Percentiles rank a stretch among this genome's conserved stretches.
phyloP scores from a whole-genome alignment of 345 rosid genomes.

The Schrenkiella parvula region DNA sequence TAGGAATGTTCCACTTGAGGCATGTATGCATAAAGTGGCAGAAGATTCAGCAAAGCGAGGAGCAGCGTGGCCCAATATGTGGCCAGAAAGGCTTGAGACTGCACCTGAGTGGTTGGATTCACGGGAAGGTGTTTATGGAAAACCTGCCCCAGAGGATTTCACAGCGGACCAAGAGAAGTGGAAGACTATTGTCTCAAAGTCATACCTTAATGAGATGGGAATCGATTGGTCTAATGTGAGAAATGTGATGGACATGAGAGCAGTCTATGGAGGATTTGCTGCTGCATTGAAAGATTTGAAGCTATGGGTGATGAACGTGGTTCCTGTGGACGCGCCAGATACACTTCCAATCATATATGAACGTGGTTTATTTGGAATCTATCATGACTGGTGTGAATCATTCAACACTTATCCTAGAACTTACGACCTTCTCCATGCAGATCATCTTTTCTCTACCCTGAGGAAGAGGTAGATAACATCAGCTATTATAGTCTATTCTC shows the following conservation, averaged over 20 bases:
- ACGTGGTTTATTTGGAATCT: not conserved
- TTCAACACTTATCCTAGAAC: not conserved
- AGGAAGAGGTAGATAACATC: conserved; percentile 47
- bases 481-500: not conserved
- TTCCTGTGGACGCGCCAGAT: not conserved
- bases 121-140: not conserved
- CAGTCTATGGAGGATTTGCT: not conserved
- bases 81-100: not conserved
- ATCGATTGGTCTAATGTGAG: not conserved
- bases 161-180: not conserved
- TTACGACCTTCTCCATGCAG: not conserved
- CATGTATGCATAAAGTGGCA: not conserved
- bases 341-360: not conserved
- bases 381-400: not conserved
- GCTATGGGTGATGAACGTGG: too few species aligned
- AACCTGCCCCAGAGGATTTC: not conserved
- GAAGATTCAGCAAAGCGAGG: not conserved
- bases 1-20: not conserved
- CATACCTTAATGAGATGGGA: not conserved
- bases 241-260: not conserved
- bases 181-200: not conserved
- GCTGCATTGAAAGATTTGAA: too few species aligned
- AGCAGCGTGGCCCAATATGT: not conserved
- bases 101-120: not conserved
- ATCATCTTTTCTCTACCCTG: conserved; percentile 38